Conservation (phyloP, 2,329 filamentous ascomycete species). For the Hypoxylon sp. region DNA sequence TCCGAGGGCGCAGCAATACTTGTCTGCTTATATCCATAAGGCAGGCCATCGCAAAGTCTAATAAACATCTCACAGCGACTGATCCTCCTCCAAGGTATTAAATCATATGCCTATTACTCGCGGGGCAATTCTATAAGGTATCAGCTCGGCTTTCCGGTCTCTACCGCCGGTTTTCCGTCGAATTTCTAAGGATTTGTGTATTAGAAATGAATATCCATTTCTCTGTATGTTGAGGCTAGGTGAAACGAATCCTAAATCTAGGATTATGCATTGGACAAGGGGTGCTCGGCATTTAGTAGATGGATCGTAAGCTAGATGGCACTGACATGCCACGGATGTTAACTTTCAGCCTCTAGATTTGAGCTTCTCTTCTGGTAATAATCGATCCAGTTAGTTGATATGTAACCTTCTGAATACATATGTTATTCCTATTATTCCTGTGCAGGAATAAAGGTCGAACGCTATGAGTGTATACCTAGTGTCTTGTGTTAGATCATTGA, state of each 20-base stretch:
- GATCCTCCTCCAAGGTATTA: constrained; percentile 1
- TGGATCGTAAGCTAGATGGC: constrained; percentile 11
- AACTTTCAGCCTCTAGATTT: not conserved
- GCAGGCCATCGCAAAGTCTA: not conserved
- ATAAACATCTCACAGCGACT: constrained; percentile 1
- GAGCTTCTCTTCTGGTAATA: not conserved
- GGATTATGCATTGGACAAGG: constrained; percentile 14
- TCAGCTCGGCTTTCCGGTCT: constrained; percentile 10
- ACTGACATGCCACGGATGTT: constrained; percentile 2
- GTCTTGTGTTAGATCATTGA: not conserved
- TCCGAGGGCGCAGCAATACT: constrained; percentile 5
- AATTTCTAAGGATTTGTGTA: not conserved
- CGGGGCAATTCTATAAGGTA: not conserved
- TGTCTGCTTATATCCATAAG: not conserved
- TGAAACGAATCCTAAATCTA: not conserved
- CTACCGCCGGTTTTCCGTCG: constrained; percentile 2
- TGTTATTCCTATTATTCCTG: not conserved
- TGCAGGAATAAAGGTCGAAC: not conserved
- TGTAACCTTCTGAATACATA: not conserved
- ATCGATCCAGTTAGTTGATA: not conserved
- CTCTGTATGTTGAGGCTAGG: not conserved
- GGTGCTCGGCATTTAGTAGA: constrained; percentile 19
- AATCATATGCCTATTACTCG: not conserved
- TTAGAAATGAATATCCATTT: constrained; percentile 4
- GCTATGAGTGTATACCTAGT: not conserved